Percentiles rank a stretch among this genome's conserved stretches.
phyloP scores from a whole-genome alignment of 2,329 filamentous ascomycete genomes.

The Xylariaceae sp. region DNA sequence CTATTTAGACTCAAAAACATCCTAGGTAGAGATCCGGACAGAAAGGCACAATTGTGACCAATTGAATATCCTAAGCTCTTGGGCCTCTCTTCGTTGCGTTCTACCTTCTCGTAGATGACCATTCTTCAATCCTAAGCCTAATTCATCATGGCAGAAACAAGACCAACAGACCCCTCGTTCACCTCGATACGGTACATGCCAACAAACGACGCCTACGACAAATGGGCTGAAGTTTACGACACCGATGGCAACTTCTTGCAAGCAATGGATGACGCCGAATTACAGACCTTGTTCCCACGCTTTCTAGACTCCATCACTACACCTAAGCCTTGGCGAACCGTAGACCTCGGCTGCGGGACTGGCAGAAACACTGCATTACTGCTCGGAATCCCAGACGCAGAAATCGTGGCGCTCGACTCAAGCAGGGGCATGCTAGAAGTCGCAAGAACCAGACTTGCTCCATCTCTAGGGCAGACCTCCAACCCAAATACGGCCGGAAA shows the following conservation, averaged over 20 bases:
- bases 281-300: conserved; percentile 47
- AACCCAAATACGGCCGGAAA: too few relatives aligned
- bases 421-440: conserved; percentile 56
- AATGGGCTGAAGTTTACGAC: conserved; percentile 53
- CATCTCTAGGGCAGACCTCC: neutral
- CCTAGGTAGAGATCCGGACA: too few relatives aligned
- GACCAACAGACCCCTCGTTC: conserved; percentile 7
- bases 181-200: conserved; percentile 31
- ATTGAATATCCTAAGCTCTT: too few relatives aligned
- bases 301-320: conserved; percentile 39
- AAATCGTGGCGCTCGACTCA: conserved; percentile 54
- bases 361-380: conserved; percentile 60
- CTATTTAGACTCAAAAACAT: too few relatives aligned
- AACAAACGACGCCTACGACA: conserved; percentile 34
- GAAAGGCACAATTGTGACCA: too few relatives aligned
- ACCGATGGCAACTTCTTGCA: conserved; percentile 66
- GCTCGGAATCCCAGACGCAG: conserved; percentile 32
- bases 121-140: neutral
- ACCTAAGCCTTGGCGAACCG: conserved; percentile 36
- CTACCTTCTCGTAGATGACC: too few relatives aligned
- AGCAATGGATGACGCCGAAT: conserved; percentile 57
- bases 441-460: conserved; percentile 40
- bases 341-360: conserved; percentile 67
- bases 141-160: conserved; percentile 12
- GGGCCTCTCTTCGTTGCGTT: too few relatives aligned